phyloP scores from a whole-genome alignment of 257 asterid genomes.

The Ajuga chamaepitys region DNA sequence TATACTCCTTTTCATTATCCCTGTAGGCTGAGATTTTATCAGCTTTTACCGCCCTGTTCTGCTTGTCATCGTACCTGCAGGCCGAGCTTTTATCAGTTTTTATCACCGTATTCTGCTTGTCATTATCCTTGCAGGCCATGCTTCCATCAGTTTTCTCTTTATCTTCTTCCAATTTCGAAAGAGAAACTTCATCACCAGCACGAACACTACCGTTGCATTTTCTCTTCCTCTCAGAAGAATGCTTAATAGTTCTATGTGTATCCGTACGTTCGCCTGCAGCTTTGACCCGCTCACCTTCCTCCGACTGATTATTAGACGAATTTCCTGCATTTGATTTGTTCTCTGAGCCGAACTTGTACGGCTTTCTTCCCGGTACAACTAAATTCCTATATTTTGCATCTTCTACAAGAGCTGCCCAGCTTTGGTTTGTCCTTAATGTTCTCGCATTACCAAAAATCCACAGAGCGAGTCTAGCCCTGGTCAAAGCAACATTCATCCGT shows the following conservation, averaged over 20 bases:
- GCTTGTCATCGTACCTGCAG: conserved; percentile 15
- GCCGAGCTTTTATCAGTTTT: conserved; percentile 1
- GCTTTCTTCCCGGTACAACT: conserved; percentile 56
- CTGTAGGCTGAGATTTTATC: conserved; percentile 3
- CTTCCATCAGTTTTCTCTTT: conserved; percentile 13
- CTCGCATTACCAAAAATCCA: conserved; percentile 89
- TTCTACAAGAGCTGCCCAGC: conserved; percentile 81
- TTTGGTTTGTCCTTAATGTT: conserved; percentile 61
- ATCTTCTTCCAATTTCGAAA: conserved; percentile 21
- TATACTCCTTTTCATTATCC: conserved; percentile 21
- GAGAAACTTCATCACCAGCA: conserved; percentile 20
- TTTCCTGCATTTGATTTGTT: conserved; percentile 26
- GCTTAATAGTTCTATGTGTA: conserved; percentile 24
- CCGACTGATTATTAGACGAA: conserved; percentile 27
- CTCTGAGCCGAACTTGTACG: conserved; percentile 37
- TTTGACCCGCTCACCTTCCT: conserved; percentile 29
- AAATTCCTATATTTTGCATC: conserved; percentile 71
- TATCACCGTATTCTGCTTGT: conserved; percentile 18
- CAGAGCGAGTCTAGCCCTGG: conserved; percentile 80
- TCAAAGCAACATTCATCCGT: conserved; percentile 98
- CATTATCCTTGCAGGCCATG: conserved; percentile 2
- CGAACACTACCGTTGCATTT: conserved; percentile 18
- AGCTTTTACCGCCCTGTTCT: conserved; percentile 13
- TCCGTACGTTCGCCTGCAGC: conserved; percentile 15
- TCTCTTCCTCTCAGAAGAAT: conserved; percentile 40